A percentile compares a stretch with the other conserved stretches of the same genome.
Evolutionary conservation across 176 grass and related monocot genomes (phyloP).

Genomic region (Oryza longistaminata): DNA sequence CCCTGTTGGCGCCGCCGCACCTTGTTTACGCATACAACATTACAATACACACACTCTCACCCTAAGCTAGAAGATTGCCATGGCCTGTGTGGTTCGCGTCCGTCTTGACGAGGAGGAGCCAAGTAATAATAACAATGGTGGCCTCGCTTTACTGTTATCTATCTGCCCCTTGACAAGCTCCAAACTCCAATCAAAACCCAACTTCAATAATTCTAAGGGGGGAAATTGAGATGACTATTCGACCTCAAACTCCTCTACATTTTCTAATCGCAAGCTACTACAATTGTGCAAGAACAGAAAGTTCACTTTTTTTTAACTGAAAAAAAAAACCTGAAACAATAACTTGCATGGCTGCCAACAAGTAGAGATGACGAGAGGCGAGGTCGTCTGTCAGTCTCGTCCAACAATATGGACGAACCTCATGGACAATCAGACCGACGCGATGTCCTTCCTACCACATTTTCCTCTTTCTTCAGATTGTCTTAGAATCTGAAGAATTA

Average conservation of each 20-base stretch:
- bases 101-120: not conserved
- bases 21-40: not conserved
- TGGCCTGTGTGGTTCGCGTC: not conserved
- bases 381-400: too few relatives aligned
- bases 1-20: conserved; percentile 17
- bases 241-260: not conserved
- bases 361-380: too few relatives aligned
- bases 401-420: not conserved
- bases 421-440: not conserved
- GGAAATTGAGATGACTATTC: not conserved
- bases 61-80: not conserved
- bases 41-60: not conserved
- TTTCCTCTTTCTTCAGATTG: not conserved
- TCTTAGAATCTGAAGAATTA: not conserved
- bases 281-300: not conserved
- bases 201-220: not conserved
- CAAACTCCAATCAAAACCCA: not conserved
- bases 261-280: not conserved
- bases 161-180: not conserved
- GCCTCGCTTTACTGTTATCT: not conserved
- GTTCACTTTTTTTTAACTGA: not conserved
- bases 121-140: not conserved
- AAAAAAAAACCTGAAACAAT: not conserved
- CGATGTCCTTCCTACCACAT: not conserved
- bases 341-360: not conserved